phyloP scores from a whole-genome alignment of 192 early-diverging fungal species.

The Backusella mclennaniae region DNA sequence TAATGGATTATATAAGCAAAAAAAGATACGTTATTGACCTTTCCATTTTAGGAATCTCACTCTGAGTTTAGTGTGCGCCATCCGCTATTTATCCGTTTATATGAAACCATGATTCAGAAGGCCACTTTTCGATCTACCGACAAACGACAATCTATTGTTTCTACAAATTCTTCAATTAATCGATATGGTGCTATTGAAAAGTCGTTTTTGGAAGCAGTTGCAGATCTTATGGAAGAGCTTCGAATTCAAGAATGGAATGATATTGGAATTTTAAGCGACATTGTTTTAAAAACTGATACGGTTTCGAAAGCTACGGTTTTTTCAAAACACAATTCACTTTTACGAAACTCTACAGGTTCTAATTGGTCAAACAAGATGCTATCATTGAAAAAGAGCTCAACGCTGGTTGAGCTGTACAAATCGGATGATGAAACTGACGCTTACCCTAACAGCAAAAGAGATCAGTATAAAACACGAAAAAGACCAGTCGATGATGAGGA shows the following conservation, averaged over 20 bases:
- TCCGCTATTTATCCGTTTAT: slow-evolving; percentile 18
- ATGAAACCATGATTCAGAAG: slow-evolving; percentile 7
- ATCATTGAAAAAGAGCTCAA: background rate
- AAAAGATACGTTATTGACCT: background rate
- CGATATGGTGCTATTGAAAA: slow-evolving; percentile 12
- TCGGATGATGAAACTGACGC: background rate
- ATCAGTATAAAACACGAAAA: background rate
- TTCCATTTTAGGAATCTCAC: slow-evolving; percentile 5
- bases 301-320: slow-evolving; percentile 9
- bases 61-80: slow-evolving; percentile 10
- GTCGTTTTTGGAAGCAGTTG: slow-evolving; percentile 8
- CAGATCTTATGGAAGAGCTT: slow-evolving; percentile 1
- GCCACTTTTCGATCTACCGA: background rate
- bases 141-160: background rate
- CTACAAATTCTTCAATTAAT: background rate
- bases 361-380: background rate
- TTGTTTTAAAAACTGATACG: slow-evolving; percentile 15
- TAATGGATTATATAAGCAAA: background rate
- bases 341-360: background rate
- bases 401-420: background rate
- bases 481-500: background rate
- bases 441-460: background rate
- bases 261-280: slow-evolving; percentile 17
- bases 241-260: background rate
- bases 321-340: background rate